These are phyloP conservation scores for Cymbopogon flexuosus DNA, from an alignment of 202 grass and related monocot species.

Conservation along the genomic window DNA sequence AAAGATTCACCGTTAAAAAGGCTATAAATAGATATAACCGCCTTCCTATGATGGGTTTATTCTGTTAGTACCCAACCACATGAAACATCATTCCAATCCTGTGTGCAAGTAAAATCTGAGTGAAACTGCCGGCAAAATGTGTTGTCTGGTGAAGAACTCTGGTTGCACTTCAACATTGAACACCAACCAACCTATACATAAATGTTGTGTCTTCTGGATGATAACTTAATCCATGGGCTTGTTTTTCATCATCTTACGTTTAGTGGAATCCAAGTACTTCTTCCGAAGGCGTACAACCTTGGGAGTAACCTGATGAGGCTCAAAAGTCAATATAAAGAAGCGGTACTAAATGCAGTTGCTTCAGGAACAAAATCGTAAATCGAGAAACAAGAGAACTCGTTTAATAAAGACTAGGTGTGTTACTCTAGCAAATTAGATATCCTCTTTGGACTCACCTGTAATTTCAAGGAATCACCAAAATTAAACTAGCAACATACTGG, in stretches of 20 bases:
- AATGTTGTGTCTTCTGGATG: constrained; percentile 24
- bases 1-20: not conserved
- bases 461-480: not conserved
- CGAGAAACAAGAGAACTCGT: not conserved
- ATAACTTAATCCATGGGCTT: too few species aligned
- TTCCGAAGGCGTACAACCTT: constrained; percentile 86
- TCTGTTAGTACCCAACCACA: constrained; percentile 5
- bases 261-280: constrained; percentile 84
- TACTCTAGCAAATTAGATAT: not conserved
- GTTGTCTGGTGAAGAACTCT: constrained; percentile 3
- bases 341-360: not conserved
- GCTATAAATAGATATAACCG: constrained; percentile 12
- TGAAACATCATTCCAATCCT: not conserved
- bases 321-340: constrained; percentile 31
- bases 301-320: constrained; percentile 76
- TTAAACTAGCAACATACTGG: not conserved
- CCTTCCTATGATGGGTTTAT: constrained; percentile 14
- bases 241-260: constrained; percentile 98
- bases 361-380: not conserved
- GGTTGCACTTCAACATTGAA: constrained; percentile 2
- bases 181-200: constrained; percentile 38
- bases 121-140: not conserved
- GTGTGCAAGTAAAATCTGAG: constrained; percentile 7
- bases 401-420: not conserved
- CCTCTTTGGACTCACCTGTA: not conserved